Conservation (phyloP, 352 stramenopile genomes). For the Pythium chondricola region DNA sequence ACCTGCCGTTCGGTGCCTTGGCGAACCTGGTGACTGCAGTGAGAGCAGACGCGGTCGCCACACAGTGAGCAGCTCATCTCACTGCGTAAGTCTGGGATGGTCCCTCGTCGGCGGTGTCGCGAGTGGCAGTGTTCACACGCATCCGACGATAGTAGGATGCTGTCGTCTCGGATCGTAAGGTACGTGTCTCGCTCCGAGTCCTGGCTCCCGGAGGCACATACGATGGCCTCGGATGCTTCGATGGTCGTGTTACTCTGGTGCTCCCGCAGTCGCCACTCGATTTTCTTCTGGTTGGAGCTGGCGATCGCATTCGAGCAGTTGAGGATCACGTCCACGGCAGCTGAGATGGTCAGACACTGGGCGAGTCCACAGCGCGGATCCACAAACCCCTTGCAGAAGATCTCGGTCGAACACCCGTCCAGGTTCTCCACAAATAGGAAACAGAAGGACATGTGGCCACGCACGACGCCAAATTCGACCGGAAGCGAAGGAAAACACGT, state of each 20-base stretch:
- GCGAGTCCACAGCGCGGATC: conserved; percentile 23
- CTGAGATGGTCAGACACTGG: conserved; percentile 13
- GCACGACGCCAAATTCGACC: conserved; percentile 19
- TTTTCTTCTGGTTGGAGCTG: conserved; percentile 21
- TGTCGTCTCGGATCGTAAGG: neutral
- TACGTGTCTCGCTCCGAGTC: neutral
- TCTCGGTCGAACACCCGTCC: conserved; percentile 11
- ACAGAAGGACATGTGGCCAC: conserved; percentile 27
- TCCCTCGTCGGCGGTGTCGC: neutral
- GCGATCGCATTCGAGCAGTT: conserved; percentile 11
- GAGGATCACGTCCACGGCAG: conserved; percentile 21
- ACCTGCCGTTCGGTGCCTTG: neutral
- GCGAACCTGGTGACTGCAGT: conserved; percentile 7
- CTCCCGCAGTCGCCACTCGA: conserved; percentile 18
- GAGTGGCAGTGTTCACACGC: conserved; percentile 3
- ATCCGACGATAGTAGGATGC: no score
- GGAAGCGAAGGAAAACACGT: conserved; percentile 12
- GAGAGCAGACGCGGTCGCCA: conserved; percentile 7
- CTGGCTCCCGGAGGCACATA: neutral
- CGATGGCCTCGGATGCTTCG: conserved; percentile 8
- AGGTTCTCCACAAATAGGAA: conserved; percentile 25
- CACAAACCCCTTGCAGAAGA: conserved; percentile 34
- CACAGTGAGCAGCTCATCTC: conserved; percentile 3
- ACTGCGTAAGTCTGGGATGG: neutral
- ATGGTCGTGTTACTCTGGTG: no score